phyloP scores from a whole-genome alignment of 768 basidiomycete genomes.

The Leucocoprinus leucothites region DNA sequence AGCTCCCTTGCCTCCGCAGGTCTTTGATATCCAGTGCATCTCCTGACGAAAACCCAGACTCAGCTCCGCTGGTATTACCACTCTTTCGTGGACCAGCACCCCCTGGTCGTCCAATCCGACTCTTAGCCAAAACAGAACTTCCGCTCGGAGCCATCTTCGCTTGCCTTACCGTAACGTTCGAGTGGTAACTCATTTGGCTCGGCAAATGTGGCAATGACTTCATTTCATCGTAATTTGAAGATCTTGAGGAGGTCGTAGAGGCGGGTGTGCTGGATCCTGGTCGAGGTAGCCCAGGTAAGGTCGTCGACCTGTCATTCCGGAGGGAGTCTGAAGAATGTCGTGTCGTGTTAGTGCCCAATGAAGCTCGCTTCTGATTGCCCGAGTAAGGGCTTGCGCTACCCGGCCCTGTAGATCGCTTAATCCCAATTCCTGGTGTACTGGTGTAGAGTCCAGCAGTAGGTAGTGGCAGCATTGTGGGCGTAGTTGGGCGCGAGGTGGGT shows the following conservation, averaged over 20 bases:
- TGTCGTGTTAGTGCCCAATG: slow-evolving; percentile 49
- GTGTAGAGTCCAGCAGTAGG: slow-evolving; percentile 51
- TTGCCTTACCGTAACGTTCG: slow-evolving; percentile 47
- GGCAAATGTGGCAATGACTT: slow-evolving; percentile 44
- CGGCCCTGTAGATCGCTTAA: slow-evolving; percentile 63
- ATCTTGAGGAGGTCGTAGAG: slow-evolving; percentile 25
- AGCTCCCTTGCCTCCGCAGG: slow-evolving; percentile 24
- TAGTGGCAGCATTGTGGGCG: slow-evolving; percentile 76
- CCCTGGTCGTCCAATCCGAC: slow-evolving; percentile 49
- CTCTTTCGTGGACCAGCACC: slow-evolving; percentile 31
- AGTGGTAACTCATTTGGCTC: slow-evolving; percentile 22
- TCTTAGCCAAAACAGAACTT: slow-evolving; percentile 39
- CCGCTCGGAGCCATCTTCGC: slow-evolving; percentile 35
- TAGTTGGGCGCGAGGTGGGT: slow-evolving; percentile 66
- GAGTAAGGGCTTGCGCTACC: slow-evolving; percentile 34
- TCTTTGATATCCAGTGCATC: slow-evolving; percentile 27
- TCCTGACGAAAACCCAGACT: slow-evolving; percentile 11
- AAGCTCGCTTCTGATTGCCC: slow-evolving; percentile 52
- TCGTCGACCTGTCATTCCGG: slow-evolving; percentile 30
- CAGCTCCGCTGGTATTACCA: slow-evolving; percentile 12
- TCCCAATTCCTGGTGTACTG: slow-evolving; percentile 34
- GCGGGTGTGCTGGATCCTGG: slow-evolving; percentile 26
- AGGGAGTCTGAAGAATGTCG: slow-evolving; percentile 25
- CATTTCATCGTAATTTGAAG: slow-evolving; percentile 26
- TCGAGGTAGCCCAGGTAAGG: slow-evolving; percentile 28